Percentiles rank a stretch among this genome's conserved stretches.
Conservation (phyloP, 176 grass and related monocot genomes). For the Ananas comosus region DNA sequence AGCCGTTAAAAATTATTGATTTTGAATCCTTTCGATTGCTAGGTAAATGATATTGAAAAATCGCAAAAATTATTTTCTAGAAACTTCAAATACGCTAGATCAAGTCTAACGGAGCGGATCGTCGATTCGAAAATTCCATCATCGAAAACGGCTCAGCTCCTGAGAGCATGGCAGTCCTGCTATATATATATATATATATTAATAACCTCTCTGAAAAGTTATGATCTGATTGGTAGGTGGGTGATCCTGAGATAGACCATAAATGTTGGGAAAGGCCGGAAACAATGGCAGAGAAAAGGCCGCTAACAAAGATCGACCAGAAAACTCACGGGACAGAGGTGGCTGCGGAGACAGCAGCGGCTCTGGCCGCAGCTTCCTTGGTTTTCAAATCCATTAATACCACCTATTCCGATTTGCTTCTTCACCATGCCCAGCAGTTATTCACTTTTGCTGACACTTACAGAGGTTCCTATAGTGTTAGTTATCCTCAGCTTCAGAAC, state of each 20-base stretch:
- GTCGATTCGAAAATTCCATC: too few relatives aligned
- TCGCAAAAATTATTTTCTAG: too few relatives aligned
- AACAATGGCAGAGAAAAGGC: constrained; percentile 83
- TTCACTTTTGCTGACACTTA: constrained; percentile 89
- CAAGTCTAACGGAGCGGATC: too few relatives aligned
- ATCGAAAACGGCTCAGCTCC: too few relatives aligned
- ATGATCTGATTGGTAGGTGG: constrained; percentile 44
- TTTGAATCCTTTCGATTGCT: too few relatives aligned
- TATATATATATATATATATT: too few relatives aligned
- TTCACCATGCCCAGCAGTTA: constrained; percentile 79
- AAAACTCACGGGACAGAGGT: constrained; percentile 82
- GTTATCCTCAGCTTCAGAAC: constrained; percentile 54
- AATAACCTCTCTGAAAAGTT: background rate
- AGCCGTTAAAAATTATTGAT: too few relatives aligned
- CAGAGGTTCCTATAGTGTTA: constrained; percentile 60
- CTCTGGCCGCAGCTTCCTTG: constrained; percentile 85
- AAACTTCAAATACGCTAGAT: too few relatives aligned
- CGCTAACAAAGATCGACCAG: constrained; percentile 63
- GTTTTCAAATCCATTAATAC: constrained; percentile 76
- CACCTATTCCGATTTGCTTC: constrained; percentile 68
- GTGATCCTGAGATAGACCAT: constrained; percentile 89
- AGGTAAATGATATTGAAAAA: too few relatives aligned
- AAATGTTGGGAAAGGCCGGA: constrained; percentile 98
- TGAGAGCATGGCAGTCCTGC: too few relatives aligned
- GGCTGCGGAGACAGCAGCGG: constrained; percentile 82